phyloP scores from a whole-genome alignment of 2,329 filamentous ascomycete species.

The Ceratocystis papillata region DNA sequence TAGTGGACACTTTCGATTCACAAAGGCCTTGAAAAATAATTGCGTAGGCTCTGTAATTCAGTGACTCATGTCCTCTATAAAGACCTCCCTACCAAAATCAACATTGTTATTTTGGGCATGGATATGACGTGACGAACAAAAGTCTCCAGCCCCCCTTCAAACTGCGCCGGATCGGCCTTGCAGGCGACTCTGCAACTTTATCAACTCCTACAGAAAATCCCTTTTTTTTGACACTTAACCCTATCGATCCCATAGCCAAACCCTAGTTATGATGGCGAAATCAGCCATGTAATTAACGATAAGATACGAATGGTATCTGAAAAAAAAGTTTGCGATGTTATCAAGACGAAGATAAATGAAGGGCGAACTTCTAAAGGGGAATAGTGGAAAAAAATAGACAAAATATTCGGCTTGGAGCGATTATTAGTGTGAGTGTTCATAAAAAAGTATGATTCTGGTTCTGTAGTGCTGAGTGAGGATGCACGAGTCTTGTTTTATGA shows the following conservation, averaged over 20 bases:
- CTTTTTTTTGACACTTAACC: not conserved
- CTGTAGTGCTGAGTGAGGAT: no score
- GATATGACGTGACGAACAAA: no score
- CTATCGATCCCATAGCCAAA: not conserved
- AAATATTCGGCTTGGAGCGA: not conserved
- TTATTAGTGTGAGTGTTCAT: not conserved
- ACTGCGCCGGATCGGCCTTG: no score
- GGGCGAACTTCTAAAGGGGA: not conserved
- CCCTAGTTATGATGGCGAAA: not conserved
- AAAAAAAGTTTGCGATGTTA: constrained; percentile 13
- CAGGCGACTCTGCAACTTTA: no score
- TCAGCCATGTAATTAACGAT: not conserved
- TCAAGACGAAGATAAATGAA: not conserved
- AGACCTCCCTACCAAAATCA: no score
- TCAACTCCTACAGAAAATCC: not conserved
- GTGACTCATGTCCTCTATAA: no score
- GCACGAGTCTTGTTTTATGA: not conserved
- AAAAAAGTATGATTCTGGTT: no score
- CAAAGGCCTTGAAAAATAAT: not conserved
- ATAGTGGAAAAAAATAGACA: not conserved
- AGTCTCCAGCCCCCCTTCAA: no score
- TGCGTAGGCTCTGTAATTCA: no score
- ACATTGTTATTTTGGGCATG: no score
- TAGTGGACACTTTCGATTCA: not conserved
- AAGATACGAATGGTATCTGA: not conserved